A percentile compares a stretch with the other conserved stretches of the same genome.
These are phyloP conservation scores for Cercospora sp. DNA, from an alignment of 2,329 filamentous ascomycete species.

Conservation along the genomic window DNA sequence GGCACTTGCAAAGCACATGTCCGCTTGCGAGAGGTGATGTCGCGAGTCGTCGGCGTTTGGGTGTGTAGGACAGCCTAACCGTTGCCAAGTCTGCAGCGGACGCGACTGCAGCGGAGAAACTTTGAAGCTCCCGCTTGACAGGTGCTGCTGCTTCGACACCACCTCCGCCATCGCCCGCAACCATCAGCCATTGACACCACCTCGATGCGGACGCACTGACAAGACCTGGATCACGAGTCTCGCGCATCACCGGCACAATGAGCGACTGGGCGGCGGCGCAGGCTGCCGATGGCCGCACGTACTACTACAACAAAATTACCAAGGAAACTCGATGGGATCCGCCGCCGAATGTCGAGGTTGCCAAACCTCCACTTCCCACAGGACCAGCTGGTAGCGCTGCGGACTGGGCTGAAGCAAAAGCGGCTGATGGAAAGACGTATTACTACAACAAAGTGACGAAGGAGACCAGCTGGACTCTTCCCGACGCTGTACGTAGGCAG, in stretches of 20 bases:
- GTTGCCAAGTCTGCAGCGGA: neutral
- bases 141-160: neutral
- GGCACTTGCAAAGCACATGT: neutral
- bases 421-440: conserved; percentile 84
- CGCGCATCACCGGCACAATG: conserved; percentile 20
- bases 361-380: conserved; percentile 55
- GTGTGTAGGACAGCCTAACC: neutral
- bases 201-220: neutral
- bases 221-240: neutral
- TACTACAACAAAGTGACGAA: conserved; percentile 91
- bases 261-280: conserved; percentile 33
- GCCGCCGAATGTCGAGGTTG: conserved; percentile 63
- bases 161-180: neutral
- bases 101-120: conserved; percentile 2
- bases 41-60: neutral
- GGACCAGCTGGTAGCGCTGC: conserved; percentile 61
- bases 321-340: conserved; percentile 94
- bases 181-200: neutral
- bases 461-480: conserved; percentile 93
- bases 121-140: neutral
- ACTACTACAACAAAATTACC: conserved; percentile 86
- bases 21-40: neutral
- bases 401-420: conserved; percentile 84
- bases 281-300: conserved; percentile 63
- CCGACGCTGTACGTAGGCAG: conserved; percentile 42